phyloP scores from a whole-genome alignment of 2,329 filamentous ascomycete genomes.

The Raffaelea arxii region DNA sequence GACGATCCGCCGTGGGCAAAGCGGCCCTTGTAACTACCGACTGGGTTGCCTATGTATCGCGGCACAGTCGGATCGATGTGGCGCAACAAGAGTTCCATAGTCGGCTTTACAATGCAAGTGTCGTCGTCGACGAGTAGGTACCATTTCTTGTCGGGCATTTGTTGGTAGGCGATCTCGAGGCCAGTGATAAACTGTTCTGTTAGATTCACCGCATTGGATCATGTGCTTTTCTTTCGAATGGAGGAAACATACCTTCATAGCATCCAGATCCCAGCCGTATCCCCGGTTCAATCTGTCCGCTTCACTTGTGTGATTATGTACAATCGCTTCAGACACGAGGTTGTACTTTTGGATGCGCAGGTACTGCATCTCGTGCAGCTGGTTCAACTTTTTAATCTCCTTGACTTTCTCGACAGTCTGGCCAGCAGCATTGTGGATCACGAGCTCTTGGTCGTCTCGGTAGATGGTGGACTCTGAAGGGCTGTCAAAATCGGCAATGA shows the following conservation, averaged over 20 bases:
- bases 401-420: conserved; percentile 17
- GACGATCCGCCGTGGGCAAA: conserved; percentile 50
- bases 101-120: conserved; percentile 41
- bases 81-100: conserved; percentile 35
- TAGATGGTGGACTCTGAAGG: too few relatives aligned
- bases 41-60: conserved; percentile 45
- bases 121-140: conserved; percentile 50
- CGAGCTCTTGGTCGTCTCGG: conserved; percentile 16
- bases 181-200: too few relatives aligned
- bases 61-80: conserved; percentile 37
- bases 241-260: conserved; percentile 31
- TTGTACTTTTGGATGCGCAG: conserved; percentile 31
- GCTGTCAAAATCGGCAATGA: conserved; percentile 41
- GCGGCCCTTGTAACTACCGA: conserved; percentile 44
- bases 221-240: background rate
- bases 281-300: too few relatives aligned
- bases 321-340: conserved; percentile 26
- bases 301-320: conserved; percentile 27
- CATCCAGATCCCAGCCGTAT: conserved; percentile 40
- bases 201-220: too few relatives aligned
- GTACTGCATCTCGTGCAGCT: too few relatives aligned
- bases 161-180: conserved; percentile 40
- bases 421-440: conserved; percentile 31
- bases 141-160: conserved; percentile 47
- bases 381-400: conserved; percentile 22